A percentile compares a stretch with the other conserved stretches of the same genome.
phyloP scores from a whole-genome alignment of 2,329 filamentous ascomycete species.

The Aspergillus neoniger region DNA sequence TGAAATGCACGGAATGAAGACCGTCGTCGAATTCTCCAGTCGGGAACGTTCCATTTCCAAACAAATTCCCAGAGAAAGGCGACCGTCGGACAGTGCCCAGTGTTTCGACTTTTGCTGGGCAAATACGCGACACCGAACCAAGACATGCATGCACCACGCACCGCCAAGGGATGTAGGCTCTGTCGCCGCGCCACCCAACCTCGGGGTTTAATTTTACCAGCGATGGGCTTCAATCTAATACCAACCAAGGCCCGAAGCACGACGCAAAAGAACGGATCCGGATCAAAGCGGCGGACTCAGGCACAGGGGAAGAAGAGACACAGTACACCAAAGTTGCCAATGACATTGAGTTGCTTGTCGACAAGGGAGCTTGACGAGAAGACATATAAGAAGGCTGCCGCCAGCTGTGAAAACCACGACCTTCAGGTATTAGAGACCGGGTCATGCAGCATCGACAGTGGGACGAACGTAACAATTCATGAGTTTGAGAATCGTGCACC shows the following conservation, averaged over 20 bases:
- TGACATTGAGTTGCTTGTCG: slow-evolving; percentile 7
- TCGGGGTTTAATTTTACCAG: slow-evolving; percentile 34
- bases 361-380: slow-evolving; percentile 1
- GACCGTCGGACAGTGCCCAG: neutral
- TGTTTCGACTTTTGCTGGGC: neutral
- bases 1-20: neutral
- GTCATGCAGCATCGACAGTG: slow-evolving; percentile 17
- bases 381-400: slow-evolving; percentile 1
- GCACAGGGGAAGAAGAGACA: slow-evolving; percentile 11
- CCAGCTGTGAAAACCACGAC: slow-evolving; percentile 2
- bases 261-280: neutral
- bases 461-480: slow-evolving; percentile 18
- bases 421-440: neutral
- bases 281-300: neutral
- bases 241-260: slow-evolving; percentile 27
- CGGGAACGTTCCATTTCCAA: neutral
- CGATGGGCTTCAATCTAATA: slow-evolving; percentile 37
- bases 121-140: neutral
- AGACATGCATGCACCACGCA: neutral
- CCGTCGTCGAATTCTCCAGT: neutral
- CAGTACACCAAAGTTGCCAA: slow-evolving; percentile 11
- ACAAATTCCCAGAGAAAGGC: neutral
- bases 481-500: slow-evolving; percentile 16
- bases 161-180: neutral
- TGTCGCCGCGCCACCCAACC: neutral